Base-by-base conservation (phyloP, 2,329 filamentous ascomycete genomes). In the Metarhizium sp. region DNA sequence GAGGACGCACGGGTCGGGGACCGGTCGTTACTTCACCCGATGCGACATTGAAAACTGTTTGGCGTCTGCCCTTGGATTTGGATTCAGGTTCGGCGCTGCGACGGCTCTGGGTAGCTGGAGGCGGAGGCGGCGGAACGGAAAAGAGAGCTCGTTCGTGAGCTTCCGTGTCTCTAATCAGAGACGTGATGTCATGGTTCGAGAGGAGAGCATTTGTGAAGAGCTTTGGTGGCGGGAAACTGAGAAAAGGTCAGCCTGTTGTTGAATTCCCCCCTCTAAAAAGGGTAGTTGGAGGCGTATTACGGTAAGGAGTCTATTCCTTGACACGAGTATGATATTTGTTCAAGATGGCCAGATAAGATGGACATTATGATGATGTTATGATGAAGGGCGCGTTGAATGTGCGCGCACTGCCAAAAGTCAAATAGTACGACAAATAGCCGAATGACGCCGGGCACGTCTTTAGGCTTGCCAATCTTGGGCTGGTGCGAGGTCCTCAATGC, bases 131-230 rank as follows among this genome's bases (percentile, higher is more conserved):
- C 1, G 92, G 91, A 0, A 96, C 86, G 42, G 92, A 95, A 75
- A 97, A 99, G 18, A 99, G 83, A 6, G 92, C 92, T 65, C 92
- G 87, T 71, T 99, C 94, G 73, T 97, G 92, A 25, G 87, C 75
- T 71, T 99, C 94, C 3, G 92, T 96, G 69, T 99, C 94, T 58
- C 94, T 88, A 65, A 99, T 96, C 50, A 99, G 77, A 13, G 89
- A 83, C 4, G 94, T 97, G 63, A 99, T 97, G 70, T 99, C 94
- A 70, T 92, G 86, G 61, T 85, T 85, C 55, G 87, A 85, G 51
- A 97, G 84, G 43, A 99, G 80, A 38, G 94, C 91, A 69, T 95
- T 96, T 62, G 92, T 94, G 74, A 97, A 99, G 66, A 94, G 91
- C 65, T 90, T 95, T n/a, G 92, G 90, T 2, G 83, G 83, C 45